Evolutionary conservation across 139 green algal genomes (phyloP).

Genomic region (Micractinium sp.): DNA sequence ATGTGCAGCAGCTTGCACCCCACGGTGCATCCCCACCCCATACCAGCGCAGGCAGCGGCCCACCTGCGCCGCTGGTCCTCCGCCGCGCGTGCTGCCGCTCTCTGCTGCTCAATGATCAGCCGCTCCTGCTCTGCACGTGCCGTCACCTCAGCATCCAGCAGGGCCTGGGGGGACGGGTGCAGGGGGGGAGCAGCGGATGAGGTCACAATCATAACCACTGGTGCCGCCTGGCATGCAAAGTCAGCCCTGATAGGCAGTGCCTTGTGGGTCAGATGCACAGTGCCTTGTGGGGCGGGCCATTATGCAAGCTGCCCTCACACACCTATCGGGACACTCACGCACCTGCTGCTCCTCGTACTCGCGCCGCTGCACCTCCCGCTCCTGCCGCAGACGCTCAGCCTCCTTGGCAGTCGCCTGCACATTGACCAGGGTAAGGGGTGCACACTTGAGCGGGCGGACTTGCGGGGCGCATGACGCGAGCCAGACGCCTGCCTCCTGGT

Average conservation of each 20-base stretch:
- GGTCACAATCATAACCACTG: background rate
- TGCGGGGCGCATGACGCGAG: background rate
- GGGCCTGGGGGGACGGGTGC: background rate
- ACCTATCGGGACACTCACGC: background rate
- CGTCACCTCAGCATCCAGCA: conserved; percentile 44
- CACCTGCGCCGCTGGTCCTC: conserved; percentile 35
- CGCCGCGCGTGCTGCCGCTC: conserved; percentile 6
- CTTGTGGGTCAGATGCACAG: too few species aligned
- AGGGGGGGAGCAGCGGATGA: background rate
- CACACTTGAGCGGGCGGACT: background rate
- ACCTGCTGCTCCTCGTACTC: conserved; percentile 44
- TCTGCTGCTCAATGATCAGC: conserved; percentile 39
- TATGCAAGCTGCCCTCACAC: background rate
- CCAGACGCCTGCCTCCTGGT: background rate
- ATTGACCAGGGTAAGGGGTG: background rate
- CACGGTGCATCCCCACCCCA: background rate
- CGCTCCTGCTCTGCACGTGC: conserved; percentile 35
- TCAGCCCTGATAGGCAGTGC: background rate
- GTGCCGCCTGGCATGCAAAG: background rate
- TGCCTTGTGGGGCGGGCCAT: background rate
- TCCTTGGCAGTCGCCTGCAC: conserved; percentile 34
- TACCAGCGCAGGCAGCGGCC: background rate
- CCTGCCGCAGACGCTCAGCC: conserved; percentile 12
- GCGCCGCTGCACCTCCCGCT: conserved; percentile 22
- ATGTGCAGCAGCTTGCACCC: background rate